These are phyloP conservation scores for Mortierella sp. DNA, from an alignment of 371 early-diverging fungal genomes.

Conservation along the genomic window DNA sequence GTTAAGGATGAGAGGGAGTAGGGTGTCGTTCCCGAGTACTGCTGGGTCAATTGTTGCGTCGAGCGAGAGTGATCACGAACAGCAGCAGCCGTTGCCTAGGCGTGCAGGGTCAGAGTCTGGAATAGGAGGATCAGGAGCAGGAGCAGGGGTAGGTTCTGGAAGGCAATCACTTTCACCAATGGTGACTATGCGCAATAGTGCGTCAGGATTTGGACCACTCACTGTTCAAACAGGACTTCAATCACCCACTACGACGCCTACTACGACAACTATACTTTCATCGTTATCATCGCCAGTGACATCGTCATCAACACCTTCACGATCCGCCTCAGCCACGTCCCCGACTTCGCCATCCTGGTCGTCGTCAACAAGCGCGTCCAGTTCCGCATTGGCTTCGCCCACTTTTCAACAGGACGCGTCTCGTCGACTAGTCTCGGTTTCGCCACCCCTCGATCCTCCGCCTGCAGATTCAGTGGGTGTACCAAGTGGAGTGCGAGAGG, in stretches of 20 bases:
- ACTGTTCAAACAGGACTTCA: slow-evolving; percentile 27
- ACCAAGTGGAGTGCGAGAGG: not conserved
- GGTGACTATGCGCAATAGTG: not conserved
- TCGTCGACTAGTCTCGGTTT: slow-evolving; percentile 31
- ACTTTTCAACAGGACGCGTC: not conserved
- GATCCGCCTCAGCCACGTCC: slow-evolving; percentile 14
- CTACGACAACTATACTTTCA: not conserved
- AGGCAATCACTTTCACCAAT: not conserved
- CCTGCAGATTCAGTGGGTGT: not conserved
- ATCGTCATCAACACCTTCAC: not conserved
- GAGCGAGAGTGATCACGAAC: slow-evolving; percentile 42
- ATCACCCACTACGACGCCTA: slow-evolving; percentile 8
- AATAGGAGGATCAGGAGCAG: not conserved
- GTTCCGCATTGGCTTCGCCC: slow-evolving; percentile 24
- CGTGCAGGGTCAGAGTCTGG: not conserved
- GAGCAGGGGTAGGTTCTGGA: not conserved
- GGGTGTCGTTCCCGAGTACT: slow-evolving; percentile 55
- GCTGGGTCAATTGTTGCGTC: slow-evolving; percentile 43
- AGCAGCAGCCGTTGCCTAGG: slow-evolving; percentile 6
- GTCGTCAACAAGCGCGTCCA: slow-evolving; percentile 17
- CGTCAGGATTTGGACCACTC: slow-evolving; percentile 10
- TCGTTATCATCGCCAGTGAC: not conserved
- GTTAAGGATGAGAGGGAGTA: slow-evolving; percentile 7
- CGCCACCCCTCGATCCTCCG: slow-evolving; percentile 24
- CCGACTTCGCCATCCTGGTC: slow-evolving; percentile 30